These are phyloP conservation scores for Sicyos edulis DNA, from an alignment of 306 rosid genomes.

Conservation along the genomic window DNA sequence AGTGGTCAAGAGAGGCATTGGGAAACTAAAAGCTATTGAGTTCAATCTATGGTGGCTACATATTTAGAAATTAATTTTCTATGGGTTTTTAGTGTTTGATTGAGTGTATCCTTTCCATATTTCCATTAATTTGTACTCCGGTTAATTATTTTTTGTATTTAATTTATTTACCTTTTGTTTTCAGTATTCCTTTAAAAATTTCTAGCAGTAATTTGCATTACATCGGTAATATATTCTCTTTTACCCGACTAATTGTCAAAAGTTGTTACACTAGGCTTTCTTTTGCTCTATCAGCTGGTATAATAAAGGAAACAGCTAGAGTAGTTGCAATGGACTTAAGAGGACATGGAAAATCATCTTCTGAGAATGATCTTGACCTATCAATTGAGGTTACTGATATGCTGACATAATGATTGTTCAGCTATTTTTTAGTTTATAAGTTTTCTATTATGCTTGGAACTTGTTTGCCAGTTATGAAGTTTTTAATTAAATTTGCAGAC, in stretches of 20 bases:
- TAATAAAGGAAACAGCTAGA: constrained; percentile 76
- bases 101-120: too few species aligned
- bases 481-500: constrained; percentile 52
- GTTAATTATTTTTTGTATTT: background rate
- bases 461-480: constrained; percentile 21
- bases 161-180: constrained; percentile 12
- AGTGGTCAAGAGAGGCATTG: too few species aligned
- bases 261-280: constrained; percentile 58
- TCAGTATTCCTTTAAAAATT: background rate
- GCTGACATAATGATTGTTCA: constrained; percentile 2
- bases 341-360: constrained; percentile 83
- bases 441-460: background rate
- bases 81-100: too few species aligned
- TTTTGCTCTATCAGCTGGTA: constrained; percentile 63
- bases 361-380: constrained; percentile 76
- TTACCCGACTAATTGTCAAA: constrained; percentile 19
- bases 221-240: background rate
- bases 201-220: background rate
- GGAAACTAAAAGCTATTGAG: too few species aligned
- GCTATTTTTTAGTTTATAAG: constrained; percentile 4
- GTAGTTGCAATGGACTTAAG: constrained; percentile 89
- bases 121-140: too few species aligned
- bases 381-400: constrained; percentile 59
- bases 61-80: too few species aligned
- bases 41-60: too few species aligned